Percentiles rank a stretch among this genome's conserved stretches.
Conservation (phyloP, 2,329 filamentous ascomycete species). For the Diaporthe velutina region DNA sequence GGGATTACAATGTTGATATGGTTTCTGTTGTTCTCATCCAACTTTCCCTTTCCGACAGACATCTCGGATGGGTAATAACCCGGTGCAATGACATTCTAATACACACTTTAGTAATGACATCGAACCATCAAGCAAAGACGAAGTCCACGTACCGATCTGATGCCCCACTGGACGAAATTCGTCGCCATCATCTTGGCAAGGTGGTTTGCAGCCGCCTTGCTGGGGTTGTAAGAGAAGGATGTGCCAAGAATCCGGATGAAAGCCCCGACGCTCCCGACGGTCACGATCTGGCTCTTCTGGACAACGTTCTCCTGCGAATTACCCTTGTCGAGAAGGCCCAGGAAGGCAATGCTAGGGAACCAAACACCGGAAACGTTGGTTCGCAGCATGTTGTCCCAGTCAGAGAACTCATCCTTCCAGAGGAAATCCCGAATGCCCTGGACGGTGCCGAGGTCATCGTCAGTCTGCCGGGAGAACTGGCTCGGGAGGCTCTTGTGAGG, state of each 20-base stretch:
- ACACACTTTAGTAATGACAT: background rate
- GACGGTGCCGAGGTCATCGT: background rate
- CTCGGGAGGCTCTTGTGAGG: constrained; percentile 63
- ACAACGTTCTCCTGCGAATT: background rate
- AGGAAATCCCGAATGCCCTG: constrained; percentile 6
- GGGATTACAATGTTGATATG: constrained; percentile 8
- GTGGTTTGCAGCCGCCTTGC: constrained; percentile 2
- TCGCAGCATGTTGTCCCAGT: constrained; percentile 4
- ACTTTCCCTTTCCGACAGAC: background rate
- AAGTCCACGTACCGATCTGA: background rate
- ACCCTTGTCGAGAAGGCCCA: background rate
- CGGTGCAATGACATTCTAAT: background rate
- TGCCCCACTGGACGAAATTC: constrained; percentile 2
- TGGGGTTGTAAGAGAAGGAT: background rate
- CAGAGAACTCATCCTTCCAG: constrained; percentile 14
- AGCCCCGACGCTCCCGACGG: background rate
- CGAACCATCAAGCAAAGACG: background rate
- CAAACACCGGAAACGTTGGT: background rate
- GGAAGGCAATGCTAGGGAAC: background rate
- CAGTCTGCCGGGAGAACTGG: constrained; percentile 43
- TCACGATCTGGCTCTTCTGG: constrained; percentile 1
- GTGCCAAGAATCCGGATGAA: background rate
- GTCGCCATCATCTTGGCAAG: constrained; percentile 11
- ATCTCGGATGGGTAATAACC: background rate
- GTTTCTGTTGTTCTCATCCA: constrained; percentile 1